phyloP scores from a whole-genome alignment of 257 asterid genomes.

The Solanum piurae region DNA sequence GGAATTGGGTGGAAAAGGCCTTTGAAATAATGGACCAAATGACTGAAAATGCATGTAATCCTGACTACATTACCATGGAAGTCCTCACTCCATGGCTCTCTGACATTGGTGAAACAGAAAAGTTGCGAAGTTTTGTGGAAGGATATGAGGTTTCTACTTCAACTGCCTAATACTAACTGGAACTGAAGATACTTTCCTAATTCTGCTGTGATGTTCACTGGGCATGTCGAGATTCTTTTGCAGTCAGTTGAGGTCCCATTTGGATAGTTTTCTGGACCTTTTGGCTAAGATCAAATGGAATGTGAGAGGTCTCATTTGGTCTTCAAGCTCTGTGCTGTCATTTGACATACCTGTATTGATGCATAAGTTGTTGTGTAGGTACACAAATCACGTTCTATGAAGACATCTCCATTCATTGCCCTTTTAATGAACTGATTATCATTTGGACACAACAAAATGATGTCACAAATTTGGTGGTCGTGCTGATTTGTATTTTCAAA shows the following conservation, averaged over 20 bases:
- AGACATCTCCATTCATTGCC: not conserved
- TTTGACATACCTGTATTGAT: not conserved
- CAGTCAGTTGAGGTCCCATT: not conserved
- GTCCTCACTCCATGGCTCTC: slow-evolving; percentile 73
- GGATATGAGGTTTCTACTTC: slow-evolving; percentile 40
- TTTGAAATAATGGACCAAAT: slow-evolving; percentile 66
- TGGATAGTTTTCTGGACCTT: not conserved
- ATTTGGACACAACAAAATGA: not conserved
- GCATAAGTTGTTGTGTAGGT: not conserved
- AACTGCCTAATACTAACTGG: not conserved
- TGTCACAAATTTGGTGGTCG: not conserved
- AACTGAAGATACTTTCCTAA: not conserved
- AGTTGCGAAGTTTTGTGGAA: slow-evolving; percentile 36
- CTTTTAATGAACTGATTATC: not conserved
- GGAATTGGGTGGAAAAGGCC: slow-evolving; percentile 56
- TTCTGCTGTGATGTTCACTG: not conserved
- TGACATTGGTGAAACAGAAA: slow-evolving; percentile 52
- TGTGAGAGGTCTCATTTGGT: not conserved
- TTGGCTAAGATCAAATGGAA: not conserved
- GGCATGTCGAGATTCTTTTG: not conserved
- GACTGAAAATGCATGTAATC: slow-evolving; percentile 56
- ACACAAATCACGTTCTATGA: not conserved
- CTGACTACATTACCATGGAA: slow-evolving; percentile 74
- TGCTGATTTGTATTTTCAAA: not conserved
- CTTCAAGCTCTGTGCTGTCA: not conserved